Conservation (phyloP, 768 basidiomycete species). For the Cubamyces lactineus region DNA sequence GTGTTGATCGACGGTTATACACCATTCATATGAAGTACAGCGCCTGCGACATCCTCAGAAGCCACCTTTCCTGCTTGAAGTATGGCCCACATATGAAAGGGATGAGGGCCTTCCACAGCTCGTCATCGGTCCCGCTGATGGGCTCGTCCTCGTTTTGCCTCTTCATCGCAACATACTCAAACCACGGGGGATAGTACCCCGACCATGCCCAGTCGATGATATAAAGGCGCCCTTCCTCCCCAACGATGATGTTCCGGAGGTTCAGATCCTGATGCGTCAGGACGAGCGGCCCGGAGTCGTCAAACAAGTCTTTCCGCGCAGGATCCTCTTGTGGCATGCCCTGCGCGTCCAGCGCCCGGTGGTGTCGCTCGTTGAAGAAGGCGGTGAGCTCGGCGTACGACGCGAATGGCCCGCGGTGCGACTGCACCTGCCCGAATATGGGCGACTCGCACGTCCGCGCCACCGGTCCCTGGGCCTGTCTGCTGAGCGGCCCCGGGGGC, state of each 20-base stretch:
- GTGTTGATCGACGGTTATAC: no score
- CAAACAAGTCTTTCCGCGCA: constrained; percentile 14
- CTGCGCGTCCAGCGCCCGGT: background rate
- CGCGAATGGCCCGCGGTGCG: constrained; percentile 6
- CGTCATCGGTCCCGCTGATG: constrained; percentile 11
- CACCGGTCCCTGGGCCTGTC: background rate
- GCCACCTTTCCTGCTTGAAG: constrained; percentile 11
- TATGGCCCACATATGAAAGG: constrained; percentile 19
- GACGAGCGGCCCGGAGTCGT: constrained; percentile 24
- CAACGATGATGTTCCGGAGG: constrained; percentile 34
- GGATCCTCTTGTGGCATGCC: constrained; percentile 2
- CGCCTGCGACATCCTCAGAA: background rate
- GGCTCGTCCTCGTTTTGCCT: background rate
- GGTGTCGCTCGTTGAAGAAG: constrained; percentile 6
- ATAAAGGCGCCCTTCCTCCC: constrained; percentile 36
- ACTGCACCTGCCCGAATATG: background rate
- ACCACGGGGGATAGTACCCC: constrained; percentile 37
- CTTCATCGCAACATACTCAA: constrained; percentile 17
- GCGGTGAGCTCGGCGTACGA: constrained; percentile 12
- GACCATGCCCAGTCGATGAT: constrained; percentile 37
- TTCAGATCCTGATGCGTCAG: constrained; percentile 37
- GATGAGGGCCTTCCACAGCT: constrained; percentile 10
- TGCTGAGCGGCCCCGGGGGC: constrained; percentile 4
- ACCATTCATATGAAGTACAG: background rate
- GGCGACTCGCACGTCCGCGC: constrained; percentile 1